Evolutionary conservation across 129 eudicot genomes (phyloP).

Genomic region (Escallonia herrerae): DNA sequence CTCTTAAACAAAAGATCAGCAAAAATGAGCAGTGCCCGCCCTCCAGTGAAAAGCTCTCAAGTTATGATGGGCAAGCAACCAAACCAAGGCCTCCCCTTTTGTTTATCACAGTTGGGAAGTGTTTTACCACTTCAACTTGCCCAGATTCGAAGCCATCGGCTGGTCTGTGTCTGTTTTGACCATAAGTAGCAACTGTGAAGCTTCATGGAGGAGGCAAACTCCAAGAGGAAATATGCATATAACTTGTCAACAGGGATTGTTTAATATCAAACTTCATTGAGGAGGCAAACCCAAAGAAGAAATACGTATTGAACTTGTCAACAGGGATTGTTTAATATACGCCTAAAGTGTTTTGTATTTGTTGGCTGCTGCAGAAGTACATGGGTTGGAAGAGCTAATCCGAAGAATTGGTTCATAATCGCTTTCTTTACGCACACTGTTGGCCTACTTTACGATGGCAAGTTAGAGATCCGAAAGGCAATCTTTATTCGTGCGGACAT

Average conservation of each 20-base stretch:
- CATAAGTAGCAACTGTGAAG: no score
- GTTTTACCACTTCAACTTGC: conserved; percentile 23
- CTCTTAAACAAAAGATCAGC: conserved; percentile 26
- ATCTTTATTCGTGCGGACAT: no score
- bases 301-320: no score
- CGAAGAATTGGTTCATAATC: background rate
- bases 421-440: conserved; percentile 10
- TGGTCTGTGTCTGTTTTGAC: no score
- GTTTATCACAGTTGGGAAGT: conserved; percentile 3
- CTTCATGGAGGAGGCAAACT: no score
- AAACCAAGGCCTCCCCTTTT: conserved; percentile 11
- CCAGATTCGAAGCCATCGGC: no score
- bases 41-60: background rate
- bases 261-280: no score
- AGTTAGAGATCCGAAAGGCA: background rate
- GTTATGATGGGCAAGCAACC: conserved; percentile 28
- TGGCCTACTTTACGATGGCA: conserved; percentile 25
- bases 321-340: no score
- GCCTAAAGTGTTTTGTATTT: background rate
- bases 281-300: no score
- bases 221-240: no score
- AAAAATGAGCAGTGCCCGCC: background rate
- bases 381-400: no score
- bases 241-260: no score
- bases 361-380: background rate